Conservation (phyloP, 2,329 filamentous ascomycete genomes). For the Coleophoma crateriformis region DNA sequence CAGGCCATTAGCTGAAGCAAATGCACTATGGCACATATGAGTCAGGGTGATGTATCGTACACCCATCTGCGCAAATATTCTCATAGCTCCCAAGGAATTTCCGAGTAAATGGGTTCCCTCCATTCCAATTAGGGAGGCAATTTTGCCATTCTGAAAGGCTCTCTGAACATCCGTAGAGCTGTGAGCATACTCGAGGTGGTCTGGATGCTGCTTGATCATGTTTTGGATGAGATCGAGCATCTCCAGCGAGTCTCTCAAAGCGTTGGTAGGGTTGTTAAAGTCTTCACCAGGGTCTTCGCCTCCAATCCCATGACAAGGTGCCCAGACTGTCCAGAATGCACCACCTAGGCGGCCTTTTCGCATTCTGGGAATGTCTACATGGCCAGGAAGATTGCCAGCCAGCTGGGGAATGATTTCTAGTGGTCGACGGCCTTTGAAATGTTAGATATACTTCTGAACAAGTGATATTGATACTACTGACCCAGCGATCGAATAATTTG, state of each 20-base stretch:
- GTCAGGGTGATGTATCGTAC: slow-evolving; percentile 62
- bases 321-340: slow-evolving; percentile 23
- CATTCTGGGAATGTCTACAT: slow-evolving; percentile 19
- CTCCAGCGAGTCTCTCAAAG: slow-evolving; percentile 46
- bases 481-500: too few species aligned
- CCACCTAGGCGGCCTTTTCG: slow-evolving; percentile 17
- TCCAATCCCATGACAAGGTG: slow-evolving; percentile 9
- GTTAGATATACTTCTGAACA: too few species aligned
- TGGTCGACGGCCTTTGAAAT: too few species aligned
- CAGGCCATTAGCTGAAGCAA: slow-evolving; percentile 31
- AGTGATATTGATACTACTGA: too few species aligned
- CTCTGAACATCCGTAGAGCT: neutral
- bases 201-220: slow-evolving; percentile 25
- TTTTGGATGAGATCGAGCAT: slow-evolving; percentile 51
- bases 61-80: slow-evolving; percentile 53
- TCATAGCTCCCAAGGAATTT: slow-evolving; percentile 51
- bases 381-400: slow-evolving; percentile 1
- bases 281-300: slow-evolving; percentile 2
- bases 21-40: slow-evolving; percentile 63
- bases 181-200: neutral
- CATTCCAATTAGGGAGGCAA: slow-evolving; percentile 52
- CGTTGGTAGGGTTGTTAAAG: slow-evolving; percentile 6
- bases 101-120: slow-evolving; percentile 49
- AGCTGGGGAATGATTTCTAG: too few species aligned
- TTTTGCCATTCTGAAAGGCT: slow-evolving; percentile 30